These are phyloP conservation scores for Aristolochia fimbriata DNA, from an alignment of 164 flowering plant species.

Conservation along the genomic window DNA sequence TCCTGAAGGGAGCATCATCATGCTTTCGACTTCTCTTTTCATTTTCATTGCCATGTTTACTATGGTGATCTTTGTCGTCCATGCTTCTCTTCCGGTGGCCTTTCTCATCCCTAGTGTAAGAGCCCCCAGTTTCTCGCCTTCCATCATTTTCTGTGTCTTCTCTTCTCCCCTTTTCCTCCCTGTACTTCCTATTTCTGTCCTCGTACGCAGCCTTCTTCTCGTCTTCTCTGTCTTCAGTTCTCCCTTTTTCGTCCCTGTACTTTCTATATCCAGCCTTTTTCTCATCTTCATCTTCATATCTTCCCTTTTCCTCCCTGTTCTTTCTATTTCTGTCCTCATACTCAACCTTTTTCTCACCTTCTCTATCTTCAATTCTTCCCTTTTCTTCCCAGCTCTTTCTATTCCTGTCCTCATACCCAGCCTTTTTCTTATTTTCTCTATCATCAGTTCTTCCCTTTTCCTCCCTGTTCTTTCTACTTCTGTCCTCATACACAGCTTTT, in stretches of 20 bases:
- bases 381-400: too few relatives aligned
- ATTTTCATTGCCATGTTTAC: constrained; percentile 8
- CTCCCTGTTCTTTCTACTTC: too few relatives aligned
- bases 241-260: background rate
- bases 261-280: background rate
- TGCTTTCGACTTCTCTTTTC: constrained; percentile 4
- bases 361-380: too few relatives aligned
- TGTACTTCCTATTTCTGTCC: background rate
- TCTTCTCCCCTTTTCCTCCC: constrained; percentile 1
- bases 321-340: too few relatives aligned
- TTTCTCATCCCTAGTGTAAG: constrained; percentile 13
- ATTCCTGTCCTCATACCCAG: too few relatives aligned
- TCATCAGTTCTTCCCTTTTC: too few relatives aligned
- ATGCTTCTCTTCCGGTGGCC: constrained; percentile 8
- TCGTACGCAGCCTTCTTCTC: background rate
- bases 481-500: too few relatives aligned
- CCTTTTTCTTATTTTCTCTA: too few relatives aligned
- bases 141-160: constrained; percentile 10
- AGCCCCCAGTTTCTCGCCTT: constrained; percentile 3
- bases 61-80: constrained; percentile 1
- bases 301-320: too few relatives aligned
- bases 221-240: constrained; percentile 11
- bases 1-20: too few relatives aligned
- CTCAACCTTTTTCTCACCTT: too few relatives aligned
- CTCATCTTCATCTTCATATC: too few relatives aligned